Evolutionary conservation across 2,329 filamentous ascomycete genomes (phyloP).

Genomic region (Talaromyces sp.): DNA sequence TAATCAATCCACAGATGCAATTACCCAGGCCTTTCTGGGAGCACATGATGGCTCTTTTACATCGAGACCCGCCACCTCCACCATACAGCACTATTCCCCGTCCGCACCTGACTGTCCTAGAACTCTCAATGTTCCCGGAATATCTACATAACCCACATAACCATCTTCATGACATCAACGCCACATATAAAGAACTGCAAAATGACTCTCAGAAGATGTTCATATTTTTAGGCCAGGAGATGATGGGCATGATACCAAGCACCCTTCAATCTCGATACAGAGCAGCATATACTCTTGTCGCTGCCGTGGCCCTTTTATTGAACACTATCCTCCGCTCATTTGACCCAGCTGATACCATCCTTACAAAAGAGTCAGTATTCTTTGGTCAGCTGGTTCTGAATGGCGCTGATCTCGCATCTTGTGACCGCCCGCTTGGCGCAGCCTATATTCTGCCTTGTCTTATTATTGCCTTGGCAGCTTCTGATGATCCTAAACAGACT

Average conservation of each 20-base stretch:
- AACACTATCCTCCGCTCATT: constrained; percentile 24
- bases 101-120: constrained; percentile 5
- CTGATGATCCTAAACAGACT: constrained; percentile 15
- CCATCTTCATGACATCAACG: constrained; percentile 18
- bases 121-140: constrained; percentile 17
- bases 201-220: constrained; percentile 16
- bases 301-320: constrained; percentile 20
- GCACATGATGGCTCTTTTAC: constrained; percentile 4
- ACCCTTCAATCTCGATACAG: constrained; percentile 20
- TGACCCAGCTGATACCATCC: constrained; percentile 11
- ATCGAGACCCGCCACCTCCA: background rate
- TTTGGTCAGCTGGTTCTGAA: constrained; percentile 18
- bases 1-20: constrained; percentile 22
- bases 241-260: background rate
- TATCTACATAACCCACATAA: constrained; percentile 16
- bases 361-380: constrained; percentile 12
- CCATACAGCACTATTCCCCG: background rate
- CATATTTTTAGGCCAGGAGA: constrained; percentile 2
- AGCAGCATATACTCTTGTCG: constrained; percentile 21
- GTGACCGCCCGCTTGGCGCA: constrained; percentile 25
- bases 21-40: constrained; percentile 23
- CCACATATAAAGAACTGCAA: constrained; percentile 18
- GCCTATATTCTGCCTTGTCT: constrained; percentile 24
- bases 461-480: constrained; percentile 19
- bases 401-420: constrained; percentile 15